Evolutionary conservation across 2,329 filamentous ascomycete genomes (phyloP).

Genomic region (Pseudogymnoascus sp.): DNA sequence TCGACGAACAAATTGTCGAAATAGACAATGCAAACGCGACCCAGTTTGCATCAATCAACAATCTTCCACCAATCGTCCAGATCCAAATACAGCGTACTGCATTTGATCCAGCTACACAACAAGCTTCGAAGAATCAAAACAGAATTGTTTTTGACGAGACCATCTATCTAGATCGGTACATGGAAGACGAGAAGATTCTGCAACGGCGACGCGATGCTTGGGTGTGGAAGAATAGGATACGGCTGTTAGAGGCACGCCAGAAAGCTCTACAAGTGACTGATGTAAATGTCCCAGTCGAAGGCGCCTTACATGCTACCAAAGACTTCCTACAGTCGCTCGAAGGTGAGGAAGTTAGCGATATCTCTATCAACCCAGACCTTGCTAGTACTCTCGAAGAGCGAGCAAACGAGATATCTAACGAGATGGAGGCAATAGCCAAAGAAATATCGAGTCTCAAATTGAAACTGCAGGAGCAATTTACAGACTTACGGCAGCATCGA

Average conservation of each 20-base stretch:
- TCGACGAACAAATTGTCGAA: constrained; percentile 70
- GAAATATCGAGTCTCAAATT: constrained; percentile 37
- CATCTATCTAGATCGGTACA: constrained; percentile 83
- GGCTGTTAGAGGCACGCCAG: constrained; percentile 40
- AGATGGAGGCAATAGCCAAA: constrained; percentile 37
- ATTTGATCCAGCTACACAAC: constrained; percentile 54
- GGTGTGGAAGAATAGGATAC: constrained; percentile 62
- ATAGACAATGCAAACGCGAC: constrained; percentile 52
- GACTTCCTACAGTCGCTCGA: constrained; percentile 38
- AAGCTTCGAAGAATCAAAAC: constrained; percentile 65
- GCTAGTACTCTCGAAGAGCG: constrained; percentile 37
- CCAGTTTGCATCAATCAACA: constrained; percentile 64
- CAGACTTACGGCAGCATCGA: constrained; percentile 53
- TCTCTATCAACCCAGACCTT: constrained; percentile 37
- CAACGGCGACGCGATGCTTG: constrained; percentile 62
- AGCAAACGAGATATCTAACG: constrained; percentile 36
- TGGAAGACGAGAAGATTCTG: constrained; percentile 59
- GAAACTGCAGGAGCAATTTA: constrained; percentile 48
- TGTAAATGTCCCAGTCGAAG: constrained; percentile 22
- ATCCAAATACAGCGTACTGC: constrained; percentile 81
- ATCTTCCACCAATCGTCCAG: constrained; percentile 78
- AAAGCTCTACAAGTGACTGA: constrained; percentile 21
- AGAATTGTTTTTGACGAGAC: constrained; percentile 72
- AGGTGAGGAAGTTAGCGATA: constrained; percentile 34
- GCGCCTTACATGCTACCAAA: constrained; percentile 26